phyloP scores from a whole-genome alignment of 2,329 filamentous ascomycete genomes.

The Stenocarpella maydis region DNA sequence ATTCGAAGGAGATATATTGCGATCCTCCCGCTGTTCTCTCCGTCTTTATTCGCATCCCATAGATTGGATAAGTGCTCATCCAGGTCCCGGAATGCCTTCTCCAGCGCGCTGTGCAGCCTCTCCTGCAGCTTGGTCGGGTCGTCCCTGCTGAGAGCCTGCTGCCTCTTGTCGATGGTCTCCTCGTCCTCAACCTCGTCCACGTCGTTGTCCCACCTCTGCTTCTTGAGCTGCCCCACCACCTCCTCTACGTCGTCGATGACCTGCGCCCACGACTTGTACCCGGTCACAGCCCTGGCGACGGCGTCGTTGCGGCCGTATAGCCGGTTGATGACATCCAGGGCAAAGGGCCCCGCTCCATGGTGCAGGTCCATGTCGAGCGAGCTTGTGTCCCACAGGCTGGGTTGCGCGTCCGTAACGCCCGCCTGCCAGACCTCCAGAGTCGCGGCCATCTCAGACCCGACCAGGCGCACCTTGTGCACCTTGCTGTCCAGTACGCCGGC shows the following conservation, averaged over 20 bases:
- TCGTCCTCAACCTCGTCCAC: constrained; percentile 79
- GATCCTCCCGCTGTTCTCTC: constrained; percentile 58
- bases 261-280: constrained; percentile 77
- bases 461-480: constrained; percentile 68
- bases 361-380: constrained; percentile 71
- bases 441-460: constrained; percentile 70
- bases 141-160: constrained; percentile 74
- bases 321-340: constrained; percentile 72
- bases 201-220: constrained; percentile 79
- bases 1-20: constrained; percentile 76
- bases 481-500: constrained; percentile 69
- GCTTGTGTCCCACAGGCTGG: constrained; percentile 72
- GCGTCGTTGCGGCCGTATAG: constrained; percentile 76
- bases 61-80: constrained; percentile 61
- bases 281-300: constrained; percentile 67
- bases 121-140: constrained; percentile 49
- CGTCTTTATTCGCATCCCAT: constrained; percentile 56
- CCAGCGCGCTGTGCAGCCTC: constrained; percentile 45
- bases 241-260: constrained; percentile 73
- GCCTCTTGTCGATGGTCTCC: constrained; percentile 70
- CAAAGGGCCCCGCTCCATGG: constrained; percentile 72
- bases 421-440: constrained; percentile 68
- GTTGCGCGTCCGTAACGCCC: constrained; percentile 57
- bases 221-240: constrained; percentile 70
- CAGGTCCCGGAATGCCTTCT: constrained; percentile 54